A percentile compares a stretch with the other conserved stretches of the same genome.
Conservation (phyloP, 305 asterid genomes). For the Striga hermonthica region DNA sequence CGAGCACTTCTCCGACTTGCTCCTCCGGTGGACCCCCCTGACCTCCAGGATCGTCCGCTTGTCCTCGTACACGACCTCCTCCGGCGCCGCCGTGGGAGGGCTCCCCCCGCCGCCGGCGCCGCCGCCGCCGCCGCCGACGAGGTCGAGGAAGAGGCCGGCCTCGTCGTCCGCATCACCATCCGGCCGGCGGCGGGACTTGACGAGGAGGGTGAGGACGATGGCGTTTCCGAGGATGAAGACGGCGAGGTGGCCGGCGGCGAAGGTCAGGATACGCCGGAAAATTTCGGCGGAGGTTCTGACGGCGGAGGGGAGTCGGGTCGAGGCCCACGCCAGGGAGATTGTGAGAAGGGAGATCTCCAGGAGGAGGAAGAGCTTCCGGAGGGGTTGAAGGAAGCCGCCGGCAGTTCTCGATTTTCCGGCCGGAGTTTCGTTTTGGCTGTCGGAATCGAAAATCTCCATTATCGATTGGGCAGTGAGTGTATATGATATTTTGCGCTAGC, state of each 20-base stretch:
- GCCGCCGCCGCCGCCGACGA: slow-evolving; percentile 20
- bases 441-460: slow-evolving; percentile 29
- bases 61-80: slow-evolving; percentile 44
- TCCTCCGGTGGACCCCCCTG: slow-evolving; percentile 29
- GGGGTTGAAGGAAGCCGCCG: slow-evolving; percentile 34
- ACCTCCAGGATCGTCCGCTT: slow-evolving; percentile 45
- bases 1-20: slow-evolving; percentile 39
- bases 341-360: slow-evolving; percentile 42
- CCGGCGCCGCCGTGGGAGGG: slow-evolving; percentile 11
- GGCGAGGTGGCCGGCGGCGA: slow-evolving; percentile 52
- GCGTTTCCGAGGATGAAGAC: slow-evolving; percentile 55
- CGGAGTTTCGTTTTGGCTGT: neutral
- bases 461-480: neutral
- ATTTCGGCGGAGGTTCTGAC: slow-evolving; percentile 54
- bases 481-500: too few species aligned
- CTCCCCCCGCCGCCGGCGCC: neutral
- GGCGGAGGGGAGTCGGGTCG: slow-evolving; percentile 50
- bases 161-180: neutral
- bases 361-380: slow-evolving; percentile 49
- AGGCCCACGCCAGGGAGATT: slow-evolving; percentile 49
- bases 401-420: slow-evolving; percentile 11
- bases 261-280: slow-evolving; percentile 42
- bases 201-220: slow-evolving; percentile 59
- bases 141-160: slow-evolving; percentile 4
- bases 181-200: slow-evolving; percentile 44